These are phyloP conservation scores for Cryptosporidium bovis DNA, from an alignment of 169 alveolate species.

Conservation along the genomic window DNA sequence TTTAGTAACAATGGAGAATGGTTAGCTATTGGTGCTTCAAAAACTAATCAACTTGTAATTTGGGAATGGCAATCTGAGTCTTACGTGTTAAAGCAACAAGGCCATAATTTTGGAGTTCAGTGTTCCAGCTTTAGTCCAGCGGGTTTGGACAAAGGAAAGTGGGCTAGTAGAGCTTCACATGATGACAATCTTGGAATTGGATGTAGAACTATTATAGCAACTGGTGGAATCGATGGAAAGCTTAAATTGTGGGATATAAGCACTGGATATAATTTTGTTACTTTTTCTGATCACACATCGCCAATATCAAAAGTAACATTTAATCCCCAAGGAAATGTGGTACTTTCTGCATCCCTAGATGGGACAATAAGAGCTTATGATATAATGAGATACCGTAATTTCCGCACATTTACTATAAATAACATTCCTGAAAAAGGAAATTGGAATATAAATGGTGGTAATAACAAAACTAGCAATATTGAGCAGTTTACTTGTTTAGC, in stretches of 20 bases:
- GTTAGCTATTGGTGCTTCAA: conserved; percentile 90
- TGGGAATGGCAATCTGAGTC: conserved; percentile 99
- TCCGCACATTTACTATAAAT: conserved; percentile 87
- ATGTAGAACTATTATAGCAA: conserved; percentile 91
- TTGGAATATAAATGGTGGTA: neutral
- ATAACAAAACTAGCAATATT: neutral
- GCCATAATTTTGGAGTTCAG: conserved; percentile 88
- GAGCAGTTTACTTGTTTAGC: conserved; percentile 94
- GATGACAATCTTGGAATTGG: conserved; percentile 83
- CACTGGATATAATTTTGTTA: conserved; percentile 93
- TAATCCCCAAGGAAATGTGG: conserved; percentile 92
- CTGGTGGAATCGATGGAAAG: conserved; percentile 98
- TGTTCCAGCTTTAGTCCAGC: conserved; percentile 53
- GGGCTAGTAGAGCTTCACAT: conserved; percentile 43
- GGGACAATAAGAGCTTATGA: conserved; percentile 99
- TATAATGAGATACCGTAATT: conserved; percentile 90
- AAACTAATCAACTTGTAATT: conserved; percentile 90
- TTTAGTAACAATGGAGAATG: conserved; percentile 87
- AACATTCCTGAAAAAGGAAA: conserved; percentile 15
- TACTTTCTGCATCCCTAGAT: conserved; percentile 95
- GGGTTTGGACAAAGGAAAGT: conserved; percentile 46
- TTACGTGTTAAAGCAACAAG: conserved; percentile 94
- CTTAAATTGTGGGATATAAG: conserved; percentile 95
- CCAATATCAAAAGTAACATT: conserved; percentile 92
- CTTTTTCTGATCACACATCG: conserved; percentile 95